Conservation (phyloP, 192 early-diverging fungal species). For the Polychytrium aggregatum region DNA sequence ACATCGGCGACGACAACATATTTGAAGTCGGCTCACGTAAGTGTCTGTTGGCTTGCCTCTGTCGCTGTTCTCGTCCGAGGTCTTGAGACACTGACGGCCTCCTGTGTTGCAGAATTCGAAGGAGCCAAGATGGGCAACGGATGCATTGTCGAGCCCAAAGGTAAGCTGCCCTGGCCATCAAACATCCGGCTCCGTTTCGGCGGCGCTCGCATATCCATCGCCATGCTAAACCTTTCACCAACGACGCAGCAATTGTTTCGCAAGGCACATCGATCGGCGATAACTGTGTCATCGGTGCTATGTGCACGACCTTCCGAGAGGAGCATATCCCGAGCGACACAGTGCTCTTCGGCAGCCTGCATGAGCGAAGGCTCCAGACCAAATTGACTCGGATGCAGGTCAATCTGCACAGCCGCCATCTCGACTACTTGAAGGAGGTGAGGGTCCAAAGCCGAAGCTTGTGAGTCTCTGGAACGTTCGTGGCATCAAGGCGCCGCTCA, state of each 20-base stretch:
- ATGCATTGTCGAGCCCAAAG: constrained; percentile 54
- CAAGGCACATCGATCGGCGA: constrained; percentile 47
- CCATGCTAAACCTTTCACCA: too few species aligned
- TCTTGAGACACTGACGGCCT: neutral
- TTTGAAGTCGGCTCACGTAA: constrained; percentile 64
- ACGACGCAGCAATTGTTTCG: constrained; percentile 35
- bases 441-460: too few species aligned
- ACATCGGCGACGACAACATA: constrained; percentile 62
- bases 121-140: constrained; percentile 51
- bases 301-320: constrained; percentile 45
- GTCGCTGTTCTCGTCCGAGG: neutral
- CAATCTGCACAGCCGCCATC: constrained; percentile 48
- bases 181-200: neutral
- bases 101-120: constrained; percentile 41
- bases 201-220: neutral
- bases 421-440: constrained; percentile 60
- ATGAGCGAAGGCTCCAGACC: constrained; percentile 41
- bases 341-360: constrained; percentile 50
- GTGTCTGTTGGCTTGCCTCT: constrained; percentile 3
- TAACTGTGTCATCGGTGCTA: constrained; percentile 61
- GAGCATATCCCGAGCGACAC: constrained; percentile 50
- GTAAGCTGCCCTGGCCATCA: constrained; percentile 15
- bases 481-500: too few species aligned
- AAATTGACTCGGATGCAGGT: constrained; percentile 30
- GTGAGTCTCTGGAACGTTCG: too few species aligned